phyloP scores from a whole-genome alignment of 331 rosid species.

The Arachis monticola region DNA sequence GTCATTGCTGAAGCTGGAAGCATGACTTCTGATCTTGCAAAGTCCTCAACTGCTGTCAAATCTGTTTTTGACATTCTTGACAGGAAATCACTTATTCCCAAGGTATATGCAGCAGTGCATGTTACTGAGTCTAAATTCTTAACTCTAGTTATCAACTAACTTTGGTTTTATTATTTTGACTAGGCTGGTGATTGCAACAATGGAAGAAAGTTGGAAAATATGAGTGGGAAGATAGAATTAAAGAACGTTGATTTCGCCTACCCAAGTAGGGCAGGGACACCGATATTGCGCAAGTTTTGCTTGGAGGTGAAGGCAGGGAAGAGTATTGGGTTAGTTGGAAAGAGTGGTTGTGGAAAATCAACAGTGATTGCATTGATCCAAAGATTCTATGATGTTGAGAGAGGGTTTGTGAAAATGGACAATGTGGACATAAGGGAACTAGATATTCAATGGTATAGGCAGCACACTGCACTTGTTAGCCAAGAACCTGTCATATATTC shows the following conservation, averaged over 20 bases:
- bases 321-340: constrained; percentile 88
- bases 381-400: constrained; percentile 81
- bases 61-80: constrained; percentile 90
- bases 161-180: too few species aligned
- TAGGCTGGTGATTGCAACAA: constrained; percentile 56
- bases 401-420: constrained; percentile 78
- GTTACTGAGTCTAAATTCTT: too few species aligned
- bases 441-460: constrained; percentile 78
- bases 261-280: constrained; percentile 69
- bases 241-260: constrained; percentile 84
- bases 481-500: constrained; percentile 92
- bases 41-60: constrained; percentile 78
- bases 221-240: constrained; percentile 73
- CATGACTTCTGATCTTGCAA: constrained; percentile 96
- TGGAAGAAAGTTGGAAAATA: constrained; percentile 60
- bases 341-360: constrained; percentile 96
- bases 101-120: constrained; percentile 43
- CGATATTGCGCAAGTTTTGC: constrained; percentile 66
- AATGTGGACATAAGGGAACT: constrained; percentile 81
- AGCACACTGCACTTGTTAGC: constrained; percentile 82
- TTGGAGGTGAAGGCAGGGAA: constrained; percentile 84
- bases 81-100: constrained; percentile 73
- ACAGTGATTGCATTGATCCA: constrained; percentile 79
- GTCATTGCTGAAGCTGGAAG: constrained; percentile 99
- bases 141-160: too few species aligned